Evolutionary conservation across 2,329 filamentous ascomycete genomes (phyloP), one percentile per base, ranked within the genome.

Genomic region (Cadophora sp.): DNA sequence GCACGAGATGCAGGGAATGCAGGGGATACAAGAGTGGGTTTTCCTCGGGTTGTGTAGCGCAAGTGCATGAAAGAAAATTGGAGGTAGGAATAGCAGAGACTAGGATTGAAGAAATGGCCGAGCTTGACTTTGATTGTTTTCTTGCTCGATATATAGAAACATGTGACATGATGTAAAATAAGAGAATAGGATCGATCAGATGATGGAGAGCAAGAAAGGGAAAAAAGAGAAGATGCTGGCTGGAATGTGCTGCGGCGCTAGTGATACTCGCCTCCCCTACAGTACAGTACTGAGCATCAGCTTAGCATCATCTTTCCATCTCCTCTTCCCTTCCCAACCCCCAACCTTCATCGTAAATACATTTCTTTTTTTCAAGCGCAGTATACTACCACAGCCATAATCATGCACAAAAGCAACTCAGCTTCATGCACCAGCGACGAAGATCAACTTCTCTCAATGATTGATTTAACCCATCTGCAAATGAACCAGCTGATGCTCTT

Each of bases 11-110:
- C 58, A 46, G n/a, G 40, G 37, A 4, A 48, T 3, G 14, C 24
- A 61, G 6, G 60, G 29, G 34, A 37, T 37, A 22, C 50, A 64
- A 27, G 51, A 48, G 31, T 48, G 34, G 61, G 22, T 40, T 43
- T n/a, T n/a, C n/a, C n/a, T n/a, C n/a, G 56, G 43, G 19, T 58
- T n/a, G 12, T 8, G 31, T 40, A 16, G 29, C 24, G 55, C 19
- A 34, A 8, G n/a, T 12, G 31, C 31, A 34, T 4, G 51, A 8
- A 55, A 37, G n/a, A n/a, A n/a, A n/a, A n/a, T n/a, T n/a, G n/a
- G 9, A 16, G 37, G 12, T 5, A 43, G 37, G 37, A n/a, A n/a
- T n/a, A n/a, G n/a, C n/a, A n/a, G n/a, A n/a, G n/a, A n/a, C n/a
- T n/a, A n/a, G n/a, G n/a, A n/a, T n/a, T n/a, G n/a, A n/a, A n/a